Conservation (phyloP, 192 early-diverging fungal genomes). For the Linnemannia zychae region DNA sequence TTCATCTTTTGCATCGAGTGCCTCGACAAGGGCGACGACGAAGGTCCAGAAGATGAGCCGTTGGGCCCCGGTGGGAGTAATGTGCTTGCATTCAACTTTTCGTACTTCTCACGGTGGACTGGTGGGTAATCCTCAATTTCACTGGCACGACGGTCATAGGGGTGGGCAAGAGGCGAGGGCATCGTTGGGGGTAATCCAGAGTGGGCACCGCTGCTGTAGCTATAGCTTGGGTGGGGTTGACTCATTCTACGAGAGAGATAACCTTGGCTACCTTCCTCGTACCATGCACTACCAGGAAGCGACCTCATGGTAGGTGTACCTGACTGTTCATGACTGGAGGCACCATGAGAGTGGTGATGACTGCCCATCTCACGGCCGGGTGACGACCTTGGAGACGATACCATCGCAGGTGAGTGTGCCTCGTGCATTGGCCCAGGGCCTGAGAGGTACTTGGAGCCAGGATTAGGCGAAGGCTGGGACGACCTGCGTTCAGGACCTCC, state of each 20-base stretch:
- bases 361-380: slow-evolving; percentile 30
- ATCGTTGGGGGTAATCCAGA: slow-evolving; percentile 24
- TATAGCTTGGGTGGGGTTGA: slow-evolving; percentile 31
- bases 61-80: slow-evolving; percentile 10
- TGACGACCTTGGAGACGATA: slow-evolving; percentile 41
- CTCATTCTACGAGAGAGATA: slow-evolving; percentile 48
- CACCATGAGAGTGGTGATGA: slow-evolving; percentile 9
- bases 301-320: slow-evolving; percentile 8
- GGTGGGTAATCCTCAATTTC: slow-evolving; percentile 42
- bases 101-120: slow-evolving; percentile 51
- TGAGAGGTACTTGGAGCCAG: slow-evolving; percentile 20
- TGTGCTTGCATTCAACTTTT: slow-evolving; percentile 42
- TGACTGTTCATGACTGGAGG: background rate
- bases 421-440: slow-evolving; percentile 6
- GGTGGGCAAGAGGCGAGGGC: slow-evolving; percentile 19
- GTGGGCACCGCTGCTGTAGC: slow-evolving; percentile 4
- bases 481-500: slow-evolving; percentile 27
- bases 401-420: slow-evolving; percentile 30
- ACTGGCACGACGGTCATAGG: slow-evolving; percentile 48
- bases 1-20: slow-evolving; percentile 10
- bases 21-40: slow-evolving; percentile 2
- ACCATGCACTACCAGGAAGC: background rate
- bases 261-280: slow-evolving; percentile 9
- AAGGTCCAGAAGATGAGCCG: slow-evolving; percentile 13
- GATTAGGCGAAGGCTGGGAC: slow-evolving; percentile 29